These are phyloP conservation scores for Microbotryomycetes sp. DNA, from an alignment of 1,284 basidiomycete species.

Conservation along the genomic window DNA sequence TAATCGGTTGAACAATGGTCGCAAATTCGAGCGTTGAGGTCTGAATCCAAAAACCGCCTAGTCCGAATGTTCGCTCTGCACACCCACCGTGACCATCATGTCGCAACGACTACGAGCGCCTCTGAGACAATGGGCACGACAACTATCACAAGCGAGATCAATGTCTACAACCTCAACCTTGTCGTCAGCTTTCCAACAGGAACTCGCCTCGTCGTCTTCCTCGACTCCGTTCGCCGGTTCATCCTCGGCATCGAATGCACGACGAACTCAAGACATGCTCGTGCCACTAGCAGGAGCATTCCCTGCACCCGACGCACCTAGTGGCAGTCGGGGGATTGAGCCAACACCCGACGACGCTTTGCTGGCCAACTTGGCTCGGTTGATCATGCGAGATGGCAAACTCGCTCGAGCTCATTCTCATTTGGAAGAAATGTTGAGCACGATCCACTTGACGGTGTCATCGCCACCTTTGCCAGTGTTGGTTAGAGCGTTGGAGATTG, in stretches of 20 bases:
- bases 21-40: too few species aligned
- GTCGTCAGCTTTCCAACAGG: background rate
- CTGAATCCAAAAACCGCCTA: too few species aligned
- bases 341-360: conserved; percentile 37
- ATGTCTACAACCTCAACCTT: background rate
- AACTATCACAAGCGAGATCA: background rate
- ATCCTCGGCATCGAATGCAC: background rate
- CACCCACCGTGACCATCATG: background rate
- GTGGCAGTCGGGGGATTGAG: too few species aligned
- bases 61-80: too few species aligned
- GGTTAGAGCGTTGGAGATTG: conserved; percentile 39
- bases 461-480: conserved; percentile 43
- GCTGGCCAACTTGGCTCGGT: conserved; percentile 40
- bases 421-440: conserved; percentile 38
- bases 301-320: conserved; percentile 3
- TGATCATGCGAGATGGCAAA: conserved; percentile 45
- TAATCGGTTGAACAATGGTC: too few species aligned
- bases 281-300: background rate
- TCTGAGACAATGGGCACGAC: background rate
- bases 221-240: background rate
- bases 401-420: conserved; percentile 41
- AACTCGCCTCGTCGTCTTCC: conserved; percentile 5
- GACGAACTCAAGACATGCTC: background rate
- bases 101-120: background rate
- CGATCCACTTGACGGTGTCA: conserved; percentile 38